Percentiles rank a stretch among this genome's conserved stretches.
phyloP scores from a whole-genome alignment of 257 asterid genomes.

The Salvia rosmarinus region DNA sequence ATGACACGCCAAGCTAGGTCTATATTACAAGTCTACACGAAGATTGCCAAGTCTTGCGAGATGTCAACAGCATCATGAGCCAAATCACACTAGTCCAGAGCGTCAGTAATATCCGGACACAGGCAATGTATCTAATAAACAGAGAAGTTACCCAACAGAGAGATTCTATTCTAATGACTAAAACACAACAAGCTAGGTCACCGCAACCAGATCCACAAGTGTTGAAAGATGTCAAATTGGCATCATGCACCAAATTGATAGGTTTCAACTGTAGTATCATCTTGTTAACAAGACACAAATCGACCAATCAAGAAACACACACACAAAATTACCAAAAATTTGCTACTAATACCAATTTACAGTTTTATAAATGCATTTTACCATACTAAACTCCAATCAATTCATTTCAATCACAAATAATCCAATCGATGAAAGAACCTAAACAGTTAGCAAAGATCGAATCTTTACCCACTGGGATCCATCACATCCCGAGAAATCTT shows the following conservation, averaged over 20 bases:
- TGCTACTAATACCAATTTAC: not conserved
- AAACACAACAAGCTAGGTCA: not conserved
- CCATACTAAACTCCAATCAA: constrained; percentile 5
- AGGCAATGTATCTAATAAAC: constrained; percentile 14
- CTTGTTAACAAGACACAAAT: constrained; percentile 1
- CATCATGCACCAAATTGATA: not conserved
- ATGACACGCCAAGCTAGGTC: not conserved
- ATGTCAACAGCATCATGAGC: not conserved
- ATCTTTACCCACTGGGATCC: constrained; percentile 58
- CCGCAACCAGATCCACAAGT: not conserved
- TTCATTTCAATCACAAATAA: constrained; percentile 12
- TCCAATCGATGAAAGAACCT: not conserved
- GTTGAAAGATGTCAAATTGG: not conserved
- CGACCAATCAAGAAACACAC: constrained; percentile 27
- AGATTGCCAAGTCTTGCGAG: not conserved
- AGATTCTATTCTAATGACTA: not conserved
- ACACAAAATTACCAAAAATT: not conserved
- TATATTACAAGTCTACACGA: not conserved
- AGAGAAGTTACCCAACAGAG: not conserved
- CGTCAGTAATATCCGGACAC: not conserved
- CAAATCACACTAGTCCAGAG: not conserved
- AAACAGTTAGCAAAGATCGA: constrained; percentile 14
- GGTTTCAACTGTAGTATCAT: not conserved
- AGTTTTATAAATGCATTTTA: not conserved
- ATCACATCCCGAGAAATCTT: constrained; percentile 63